Conservation (phyloP, 495 filamentous ascomycete genomes). For the Neurospora sp. region DNA sequence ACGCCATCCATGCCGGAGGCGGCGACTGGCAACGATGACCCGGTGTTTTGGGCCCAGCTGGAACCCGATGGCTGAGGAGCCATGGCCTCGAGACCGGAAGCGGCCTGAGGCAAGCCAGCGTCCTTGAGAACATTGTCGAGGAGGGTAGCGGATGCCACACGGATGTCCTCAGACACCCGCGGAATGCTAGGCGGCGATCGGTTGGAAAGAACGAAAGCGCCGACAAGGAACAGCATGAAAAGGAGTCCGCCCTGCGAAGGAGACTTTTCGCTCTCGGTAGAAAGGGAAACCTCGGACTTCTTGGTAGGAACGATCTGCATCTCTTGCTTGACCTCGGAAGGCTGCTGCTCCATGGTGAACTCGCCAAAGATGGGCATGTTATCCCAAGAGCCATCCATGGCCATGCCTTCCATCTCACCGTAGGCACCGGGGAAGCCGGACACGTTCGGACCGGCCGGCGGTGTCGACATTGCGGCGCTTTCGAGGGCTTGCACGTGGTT, state of each 20-base stretch:
- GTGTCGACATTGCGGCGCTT: constrained; percentile 42
- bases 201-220: constrained; percentile 92
- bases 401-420: constrained; percentile 70
- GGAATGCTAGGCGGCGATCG: constrained; percentile 59
- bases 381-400: constrained; percentile 74
- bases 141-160: constrained; percentile 80
- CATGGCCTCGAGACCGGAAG: constrained; percentile 35
- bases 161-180: constrained; percentile 84
- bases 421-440: constrained; percentile 58
- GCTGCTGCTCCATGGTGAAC: constrained; percentile 35
- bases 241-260: constrained; percentile 54
- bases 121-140: constrained; percentile 82
- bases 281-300: constrained; percentile 43
- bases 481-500: constrained; percentile 76
- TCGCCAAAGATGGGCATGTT: constrained; percentile 66
- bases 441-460: constrained; percentile 44
- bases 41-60: constrained; percentile 31
- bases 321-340: constrained; percentile 45
- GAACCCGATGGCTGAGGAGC: constrained; percentile 42
- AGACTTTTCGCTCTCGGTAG: constrained; percentile 49
- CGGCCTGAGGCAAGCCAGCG: constrained; percentile 48
- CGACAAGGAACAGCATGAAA: constrained; percentile 86
- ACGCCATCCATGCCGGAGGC: constrained; percentile 43
- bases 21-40: constrained; percentile 41
- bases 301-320: constrained; percentile 44